Evolutionary conservation across 164 flowering plant species (phyloP).

Genomic region (Liriodendron chinense): DNA sequence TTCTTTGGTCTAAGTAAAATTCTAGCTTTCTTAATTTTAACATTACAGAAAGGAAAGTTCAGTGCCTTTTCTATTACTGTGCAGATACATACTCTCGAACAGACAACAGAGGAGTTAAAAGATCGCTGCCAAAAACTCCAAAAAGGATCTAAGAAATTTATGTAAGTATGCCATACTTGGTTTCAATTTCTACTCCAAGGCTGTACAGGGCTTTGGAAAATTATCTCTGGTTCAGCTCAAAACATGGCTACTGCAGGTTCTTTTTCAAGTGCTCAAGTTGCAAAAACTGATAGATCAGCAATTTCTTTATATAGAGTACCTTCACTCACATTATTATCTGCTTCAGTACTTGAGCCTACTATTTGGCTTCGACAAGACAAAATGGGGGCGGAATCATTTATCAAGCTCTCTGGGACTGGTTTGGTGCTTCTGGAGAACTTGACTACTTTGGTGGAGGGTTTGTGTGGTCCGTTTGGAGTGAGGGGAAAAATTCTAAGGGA

Average conservation of each 20-base stretch:
- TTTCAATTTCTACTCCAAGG: not conserved
- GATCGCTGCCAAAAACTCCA: slow-evolving; percentile 78
- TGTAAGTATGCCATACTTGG: slow-evolving; percentile 40
- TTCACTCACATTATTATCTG: too few species aligned
- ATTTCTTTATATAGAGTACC: too few species aligned
- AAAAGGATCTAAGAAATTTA: slow-evolving; percentile 68
- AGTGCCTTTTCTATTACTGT: not conserved
- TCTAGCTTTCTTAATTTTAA: too few species aligned
- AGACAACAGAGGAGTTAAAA: slow-evolving; percentile 63
- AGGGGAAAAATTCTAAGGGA: too few species aligned
- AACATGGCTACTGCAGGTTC: not conserved
- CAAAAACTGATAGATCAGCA: too few species aligned
- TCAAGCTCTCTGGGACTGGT: not conserved
- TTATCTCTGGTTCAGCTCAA: not conserved
- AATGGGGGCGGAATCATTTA: not conserved
- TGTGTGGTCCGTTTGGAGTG: too few species aligned
- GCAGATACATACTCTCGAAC: slow-evolving; percentile 66
- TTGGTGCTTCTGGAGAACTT: not conserved
- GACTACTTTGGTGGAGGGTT: too few species aligned
- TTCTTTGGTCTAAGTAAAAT: not conserved
- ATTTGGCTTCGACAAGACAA: too few species aligned
- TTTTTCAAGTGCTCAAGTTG: not conserved
- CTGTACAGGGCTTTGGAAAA: not conserved
- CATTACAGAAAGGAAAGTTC: not conserved
- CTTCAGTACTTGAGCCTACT: not conserved